Percentiles rank a stretch among this genome's conserved stretches.
Evolutionary conservation across 345 rosid species (phyloP).

Genomic region (Dipteronia dyeriana): DNA sequence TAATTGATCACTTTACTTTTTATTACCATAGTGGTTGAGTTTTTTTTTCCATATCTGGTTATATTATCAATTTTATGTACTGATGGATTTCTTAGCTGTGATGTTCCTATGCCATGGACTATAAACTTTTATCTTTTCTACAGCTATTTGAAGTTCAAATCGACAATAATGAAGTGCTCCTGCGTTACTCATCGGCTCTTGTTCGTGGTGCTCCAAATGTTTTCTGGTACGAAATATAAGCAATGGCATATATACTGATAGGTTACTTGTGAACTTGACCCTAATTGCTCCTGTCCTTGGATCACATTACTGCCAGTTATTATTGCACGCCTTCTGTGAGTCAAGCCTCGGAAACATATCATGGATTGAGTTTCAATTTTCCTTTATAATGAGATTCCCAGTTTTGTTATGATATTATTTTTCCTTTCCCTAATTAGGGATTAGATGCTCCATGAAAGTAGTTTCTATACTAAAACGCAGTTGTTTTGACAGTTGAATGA

Average conservation of each 20-base stretch:
- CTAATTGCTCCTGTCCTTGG: conserved; percentile 2
- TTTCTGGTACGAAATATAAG: conserved; percentile 69
- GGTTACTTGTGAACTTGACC: background rate
- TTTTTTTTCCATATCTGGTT: background rate
- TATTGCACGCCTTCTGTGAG: background rate
- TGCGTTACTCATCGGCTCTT: conserved; percentile 96
- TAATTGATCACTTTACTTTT: background rate
- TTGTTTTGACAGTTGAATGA: background rate
- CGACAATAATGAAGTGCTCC: conserved; percentile 67
- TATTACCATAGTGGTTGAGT: background rate
- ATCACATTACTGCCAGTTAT: background rate
- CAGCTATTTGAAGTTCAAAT: conserved; percentile 88
- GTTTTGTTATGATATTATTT: background rate
- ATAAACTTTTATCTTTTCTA: conserved; percentile 26
- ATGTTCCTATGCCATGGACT: background rate
- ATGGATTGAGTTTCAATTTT: background rate
- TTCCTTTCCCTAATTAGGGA: background rate
- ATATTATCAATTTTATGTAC: background rate
- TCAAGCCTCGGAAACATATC: background rate
- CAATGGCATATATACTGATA: conserved; percentile 1
- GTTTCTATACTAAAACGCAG: background rate
- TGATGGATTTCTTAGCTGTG: background rate
- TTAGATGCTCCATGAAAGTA: background rate
- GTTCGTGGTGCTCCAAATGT: conserved; percentile 98
- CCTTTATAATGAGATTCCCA: background rate